A percentile compares a stretch with the other conserved stretches of the same genome.
phyloP scores from a whole-genome alignment of 179 eudicot genomes.

The Spinacia oleracea region DNA sequence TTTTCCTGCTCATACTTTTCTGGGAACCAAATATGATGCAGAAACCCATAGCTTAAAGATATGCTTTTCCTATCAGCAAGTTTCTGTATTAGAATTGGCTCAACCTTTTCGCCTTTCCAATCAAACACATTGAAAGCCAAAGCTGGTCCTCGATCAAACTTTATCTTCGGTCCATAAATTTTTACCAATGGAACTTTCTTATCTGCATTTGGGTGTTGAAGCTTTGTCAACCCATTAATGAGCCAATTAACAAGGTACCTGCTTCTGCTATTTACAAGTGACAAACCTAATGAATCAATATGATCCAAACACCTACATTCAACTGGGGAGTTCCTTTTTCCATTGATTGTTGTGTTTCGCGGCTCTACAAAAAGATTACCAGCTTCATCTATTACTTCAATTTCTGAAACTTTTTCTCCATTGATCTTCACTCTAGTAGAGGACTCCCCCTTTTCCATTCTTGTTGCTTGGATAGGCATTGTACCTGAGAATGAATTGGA shows the following conservation, averaged over 20 bases:
- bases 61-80: constrained; percentile 89
- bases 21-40: constrained; percentile 66
- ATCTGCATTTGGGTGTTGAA: constrained; percentile 68
- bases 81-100: constrained; percentile 81
- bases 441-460: constrained; percentile 35
- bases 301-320: constrained; percentile 88
- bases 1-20: constrained; percentile 60
- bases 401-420: constrained; percentile 22
- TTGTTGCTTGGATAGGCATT: constrained; percentile 18
- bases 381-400: constrained; percentile 25
- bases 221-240: constrained; percentile 64
- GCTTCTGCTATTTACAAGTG: constrained; percentile 58
- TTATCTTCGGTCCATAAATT: constrained; percentile 83
- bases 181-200: constrained; percentile 51
- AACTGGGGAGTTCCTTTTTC: constrained; percentile 25
- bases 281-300: constrained; percentile 67
- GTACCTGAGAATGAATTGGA: constrained; percentile 39
- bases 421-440: constrained; percentile 19
- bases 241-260: constrained; percentile 89
- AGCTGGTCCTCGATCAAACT: constrained; percentile 83
- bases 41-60: constrained; percentile 62
- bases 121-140: constrained; percentile 83
- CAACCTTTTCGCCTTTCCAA: constrained; percentile 88
- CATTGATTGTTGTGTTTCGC: constrained; percentile 8
- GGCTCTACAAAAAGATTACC: background rate